Conservation (phyloP, 1,284 basidiomycete species). For the Ceratobasidium sp. region DNA sequence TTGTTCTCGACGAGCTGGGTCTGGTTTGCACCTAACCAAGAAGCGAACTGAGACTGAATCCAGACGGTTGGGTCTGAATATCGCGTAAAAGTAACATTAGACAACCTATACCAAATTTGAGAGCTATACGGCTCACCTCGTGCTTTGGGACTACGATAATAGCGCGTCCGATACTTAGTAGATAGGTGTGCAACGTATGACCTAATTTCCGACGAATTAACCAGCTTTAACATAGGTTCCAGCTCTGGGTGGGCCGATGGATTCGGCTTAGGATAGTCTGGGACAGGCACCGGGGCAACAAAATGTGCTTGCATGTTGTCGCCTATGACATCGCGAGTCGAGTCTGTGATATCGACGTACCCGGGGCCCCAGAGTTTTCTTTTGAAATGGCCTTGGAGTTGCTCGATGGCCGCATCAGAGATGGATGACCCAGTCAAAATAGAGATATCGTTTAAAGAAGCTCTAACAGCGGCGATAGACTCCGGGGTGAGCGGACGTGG, state of each 20-base stretch:
- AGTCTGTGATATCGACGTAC: conserved; percentile 44
- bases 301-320: conserved; percentile 3
- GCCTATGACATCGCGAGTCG: too few species aligned
- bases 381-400: conserved; percentile 30
- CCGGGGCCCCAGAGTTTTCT: conserved; percentile 39
- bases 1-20: conserved; percentile 23
- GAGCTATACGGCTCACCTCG: conserved; percentile 27
- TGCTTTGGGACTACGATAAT: conserved; percentile 42
- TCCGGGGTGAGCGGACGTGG: conserved; percentile 16
- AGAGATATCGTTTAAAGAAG: background rate
- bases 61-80: conserved; percentile 8
- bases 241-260: conserved; percentile 45
- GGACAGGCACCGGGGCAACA: conserved; percentile 4
- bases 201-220: conserved; percentile 41
- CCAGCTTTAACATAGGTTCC: conserved; percentile 37
- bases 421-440: conserved; percentile 7
- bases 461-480: conserved; percentile 8
- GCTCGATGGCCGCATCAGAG: conserved; percentile 33
- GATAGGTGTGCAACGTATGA: conserved; percentile 42
- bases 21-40: conserved; percentile 18
- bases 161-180: conserved; percentile 45
- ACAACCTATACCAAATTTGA: background rate
- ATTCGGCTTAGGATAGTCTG: conserved; percentile 33
- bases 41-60: conserved; percentile 39
- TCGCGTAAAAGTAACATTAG: background rate